A percentile compares a stretch with the other conserved stretches of the same genome.
Conservation (phyloP, 139 green algal species). For the Micromonas commoda region DNA sequence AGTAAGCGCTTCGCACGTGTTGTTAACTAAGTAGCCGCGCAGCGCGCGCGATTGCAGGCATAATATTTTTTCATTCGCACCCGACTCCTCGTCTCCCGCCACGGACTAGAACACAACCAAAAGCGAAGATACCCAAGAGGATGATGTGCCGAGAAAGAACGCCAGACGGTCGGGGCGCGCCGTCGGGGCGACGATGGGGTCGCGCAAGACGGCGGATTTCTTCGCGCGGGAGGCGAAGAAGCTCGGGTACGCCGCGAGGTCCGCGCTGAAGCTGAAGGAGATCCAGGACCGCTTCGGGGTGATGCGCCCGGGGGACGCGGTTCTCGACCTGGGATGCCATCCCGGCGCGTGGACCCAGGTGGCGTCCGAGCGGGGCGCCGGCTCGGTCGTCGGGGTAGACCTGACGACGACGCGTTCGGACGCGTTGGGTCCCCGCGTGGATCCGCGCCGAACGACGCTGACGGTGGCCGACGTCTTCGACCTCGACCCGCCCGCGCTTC, state of each 20-base stretch:
- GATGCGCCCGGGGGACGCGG: background rate
- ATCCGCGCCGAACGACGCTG: too few species aligned
- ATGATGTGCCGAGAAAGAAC: too few species aligned
- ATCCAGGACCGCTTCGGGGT: background rate
- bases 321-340: background rate
- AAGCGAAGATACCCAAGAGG: too few species aligned
- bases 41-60: too few species aligned
- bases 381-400: conserved; percentile 4
- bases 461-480: background rate
- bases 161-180: too few species aligned
- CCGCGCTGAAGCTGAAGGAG: conserved; percentile 6
- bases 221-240: conserved; percentile 3
- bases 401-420: background rate
- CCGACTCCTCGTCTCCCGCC: too few species aligned
- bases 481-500: background rate
- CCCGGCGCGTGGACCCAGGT: background rate
- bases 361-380: background rate
- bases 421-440: too few species aligned
- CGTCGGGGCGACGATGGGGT: background rate
- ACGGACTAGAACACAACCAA: too few species aligned
- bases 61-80: too few species aligned
- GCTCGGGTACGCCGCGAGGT: background rate
- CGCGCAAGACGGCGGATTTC: background rate
- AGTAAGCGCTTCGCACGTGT: too few species aligned
- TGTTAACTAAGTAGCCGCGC: too few species aligned